Base-by-base conservation (phyloP, 495 filamentous ascomycete genomes). In the Jackrogersella multiformis region DNA sequence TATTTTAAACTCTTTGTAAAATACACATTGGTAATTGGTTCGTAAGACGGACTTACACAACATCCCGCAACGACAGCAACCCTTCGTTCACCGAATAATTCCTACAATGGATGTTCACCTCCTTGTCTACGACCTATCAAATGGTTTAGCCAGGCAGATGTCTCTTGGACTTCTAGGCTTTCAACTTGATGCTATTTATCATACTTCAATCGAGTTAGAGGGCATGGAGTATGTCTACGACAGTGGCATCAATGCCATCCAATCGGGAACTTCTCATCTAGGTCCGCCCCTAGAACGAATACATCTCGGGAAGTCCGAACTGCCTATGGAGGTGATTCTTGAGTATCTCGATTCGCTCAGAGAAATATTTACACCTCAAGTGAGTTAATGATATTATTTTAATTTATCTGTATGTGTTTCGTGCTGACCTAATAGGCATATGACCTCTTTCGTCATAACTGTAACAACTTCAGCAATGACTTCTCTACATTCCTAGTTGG, bases 401-500 rank as follows among this genome's bases (percentile, higher is more conserved):
- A 64, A 49, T 67, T 4, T 34, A 18, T 6, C 21, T 20, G 24
- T n/a, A 13, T 35, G 24, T n/a, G 13, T 35, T 7, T 2, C 38
- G 23, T 56, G 38, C 65, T 74, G 23, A 71, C 20, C 24, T n/a
- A 5, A 13, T 68, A 93, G 89, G 92, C 91, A 0, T 97, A 97
- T 71, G 91, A 96, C 74, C 81, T 97, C 2, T 85, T 78, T 66
- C 80, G 89, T 35, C 94, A 97, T 72, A 99, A 99, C 73, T 97
- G 95, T 85, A 98, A 99, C 79, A 98, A 98, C 81, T 99, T 99
- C 76, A 91, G 92, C 4, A 94, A 98, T 72, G 95, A 98, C 64
- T 86, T 99, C 66, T 79, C 90, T 45, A 96, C 89, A 80, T 97
- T 99, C 60, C 81, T 98, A 1, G 79, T 96, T n/a, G 94, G 95